Evolutionary conservation across 768 basidiomycete species (phyloP).

Genomic region (Hygrophoropsis aurantiaca): DNA sequence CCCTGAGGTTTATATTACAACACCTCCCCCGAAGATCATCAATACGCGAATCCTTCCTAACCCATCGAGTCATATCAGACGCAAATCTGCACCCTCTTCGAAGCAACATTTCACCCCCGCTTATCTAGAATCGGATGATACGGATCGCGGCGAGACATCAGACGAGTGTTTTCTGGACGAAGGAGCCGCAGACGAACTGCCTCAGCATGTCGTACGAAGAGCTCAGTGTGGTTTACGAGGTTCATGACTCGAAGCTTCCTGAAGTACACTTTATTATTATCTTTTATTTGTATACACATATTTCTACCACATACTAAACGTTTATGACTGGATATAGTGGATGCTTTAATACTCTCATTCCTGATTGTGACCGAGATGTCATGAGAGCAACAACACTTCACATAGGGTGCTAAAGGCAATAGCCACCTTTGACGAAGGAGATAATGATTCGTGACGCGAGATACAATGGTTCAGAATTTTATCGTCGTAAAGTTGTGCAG

Average conservation of each 20-base stretch:
- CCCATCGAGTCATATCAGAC: neutral
- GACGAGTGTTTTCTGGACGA: slow-evolving; percentile 18
- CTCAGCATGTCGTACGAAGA: slow-evolving; percentile 12
- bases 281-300: slow-evolving; percentile 34
- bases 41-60: neutral
- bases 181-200: slow-evolving; percentile 26
- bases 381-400: too few relatives aligned
- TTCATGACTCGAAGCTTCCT: neutral
- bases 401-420: too few relatives aligned
- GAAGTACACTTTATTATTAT: slow-evolving; percentile 29
- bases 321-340: too few relatives aligned
- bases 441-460: slow-evolving; percentile 6
- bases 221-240: slow-evolving; percentile 12
- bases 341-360: too few relatives aligned
- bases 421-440: too few relatives aligned
- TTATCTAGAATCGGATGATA: slow-evolving; percentile 25
- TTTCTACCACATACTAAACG: too few relatives aligned
- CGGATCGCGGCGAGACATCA: slow-evolving; percentile 23
- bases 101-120: neutral
- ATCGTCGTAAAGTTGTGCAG: neutral
- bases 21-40: neutral
- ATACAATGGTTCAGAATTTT: slow-evolving; percentile 2
- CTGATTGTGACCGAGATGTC: too few relatives aligned
- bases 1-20: slow-evolving; percentile 11
- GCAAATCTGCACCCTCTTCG: too few relatives aligned